Percentiles rank a stretch among this genome's conserved stretches.
These are phyloP conservation scores for Heliosperma pusillum DNA, from an alignment of 148 eudicot species.

Conservation along the genomic window DNA sequence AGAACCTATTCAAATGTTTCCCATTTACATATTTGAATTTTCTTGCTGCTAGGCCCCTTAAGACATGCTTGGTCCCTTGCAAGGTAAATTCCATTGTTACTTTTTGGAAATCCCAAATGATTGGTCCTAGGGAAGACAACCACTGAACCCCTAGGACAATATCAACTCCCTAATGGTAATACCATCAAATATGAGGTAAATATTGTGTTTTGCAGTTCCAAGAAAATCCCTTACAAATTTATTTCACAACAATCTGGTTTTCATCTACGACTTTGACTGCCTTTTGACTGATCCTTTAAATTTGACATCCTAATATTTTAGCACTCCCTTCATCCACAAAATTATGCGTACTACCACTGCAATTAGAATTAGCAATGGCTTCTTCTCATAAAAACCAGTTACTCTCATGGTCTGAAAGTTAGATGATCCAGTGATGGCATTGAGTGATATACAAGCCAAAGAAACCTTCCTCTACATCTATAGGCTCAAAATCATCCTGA, in stretches of 20 bases:
- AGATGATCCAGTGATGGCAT: neutral
- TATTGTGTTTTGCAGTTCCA: neutral
- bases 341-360: neutral
- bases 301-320: neutral
- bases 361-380: neutral
- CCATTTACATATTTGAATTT: no score
- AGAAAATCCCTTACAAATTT: neutral
- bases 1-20: no score
- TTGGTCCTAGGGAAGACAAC: neutral
- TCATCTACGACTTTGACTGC: neutral
- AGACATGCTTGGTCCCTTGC: no score
- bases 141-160: neutral
- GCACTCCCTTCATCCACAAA: neutral
- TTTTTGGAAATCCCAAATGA: neutral
- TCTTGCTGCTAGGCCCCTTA: no score
- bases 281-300: neutral
- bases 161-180: neutral
- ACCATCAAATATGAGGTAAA: neutral
- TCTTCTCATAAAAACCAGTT: neutral
- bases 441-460: neutral
- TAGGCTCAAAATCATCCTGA: neutral
- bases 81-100: no score
- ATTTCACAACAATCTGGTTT: neutral
- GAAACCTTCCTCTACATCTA: neutral
- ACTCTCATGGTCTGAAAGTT: slow-evolving; percentile 6